Base-by-base conservation (phyloP, 2,329 filamentous ascomycete species). In the Microcyclospora tardicrescens region DNA sequence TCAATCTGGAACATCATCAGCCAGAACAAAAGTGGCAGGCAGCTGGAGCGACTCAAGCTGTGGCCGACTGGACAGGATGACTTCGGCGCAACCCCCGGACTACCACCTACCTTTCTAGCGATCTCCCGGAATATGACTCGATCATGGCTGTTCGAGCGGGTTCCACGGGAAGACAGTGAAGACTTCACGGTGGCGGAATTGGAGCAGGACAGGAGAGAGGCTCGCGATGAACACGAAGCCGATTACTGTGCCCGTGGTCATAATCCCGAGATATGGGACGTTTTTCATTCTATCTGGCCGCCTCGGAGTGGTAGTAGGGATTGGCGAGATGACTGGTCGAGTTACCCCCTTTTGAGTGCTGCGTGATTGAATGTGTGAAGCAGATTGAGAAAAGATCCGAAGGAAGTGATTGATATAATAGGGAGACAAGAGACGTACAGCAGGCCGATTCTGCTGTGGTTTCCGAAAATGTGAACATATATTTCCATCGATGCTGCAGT, bases 251-350 rank as follows among this genome's bases (percentile, higher is more conserved):
- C 8, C 30, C 4, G 15, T 5, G 13, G 33, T 16, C 33, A 35
- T n/a, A n/a, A 19, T 13, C 16, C n/a, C 33, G 33, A 16, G 33
- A 6, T 35, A n/a, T 35, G 33, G 33, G 33, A 35, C 5, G 33
- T 35, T 4, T 35, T 35, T n/a, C 33, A 19, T 19, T 35, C 33
- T n/a, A 35, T 35, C 33, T 35, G 33, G 33, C 33, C 33, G n/a
- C n/a, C 33, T 35, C 33, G 33, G 19, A 19, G 12, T 14, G 33
- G n/a, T 16, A 35, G 33, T 15, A 35, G 15, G n/a, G 33, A 35
- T 35, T 35, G 14, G 14, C 33, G 33, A 35, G 33, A 35, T 19
- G 33, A 35, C 15, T 35, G 33, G 33, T 35, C 33, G n/a, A 35
- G 33, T 15, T 35, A 15, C n/a, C 33, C 32, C 19, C 8, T 24